These are phyloP conservation scores for Skeletonema menzelii DNA, from an alignment of 108 stramenopile genomes.

Conservation along the genomic window DNA sequence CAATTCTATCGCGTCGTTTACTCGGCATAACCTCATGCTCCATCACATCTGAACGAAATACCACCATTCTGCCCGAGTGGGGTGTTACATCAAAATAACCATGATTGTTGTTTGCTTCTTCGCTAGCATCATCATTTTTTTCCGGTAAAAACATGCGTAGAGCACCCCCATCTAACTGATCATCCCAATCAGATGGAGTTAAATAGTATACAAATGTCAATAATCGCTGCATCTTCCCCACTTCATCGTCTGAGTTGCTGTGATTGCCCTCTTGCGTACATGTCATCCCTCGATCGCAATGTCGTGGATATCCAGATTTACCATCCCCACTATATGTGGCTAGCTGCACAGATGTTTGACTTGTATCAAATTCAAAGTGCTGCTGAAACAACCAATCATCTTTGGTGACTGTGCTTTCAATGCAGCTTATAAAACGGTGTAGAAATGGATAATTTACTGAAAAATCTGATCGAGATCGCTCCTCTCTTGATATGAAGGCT, in stretches of 20 bases:
- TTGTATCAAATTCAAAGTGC: constrained; percentile 34
- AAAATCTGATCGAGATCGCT: constrained; percentile 30
- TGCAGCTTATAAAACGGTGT: constrained; percentile 30
- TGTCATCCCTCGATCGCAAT: constrained; percentile 57
- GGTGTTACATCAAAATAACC: constrained; percentile 43
- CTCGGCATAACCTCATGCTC: constrained; percentile 75
- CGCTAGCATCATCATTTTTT: background rate
- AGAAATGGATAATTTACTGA: constrained; percentile 37
- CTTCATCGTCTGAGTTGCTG: background rate
- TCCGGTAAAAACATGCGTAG: constrained; percentile 47
- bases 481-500: constrained; percentile 47
- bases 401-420: constrained; percentile 30
- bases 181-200: constrained; percentile 59
- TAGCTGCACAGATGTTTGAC: constrained; percentile 63
- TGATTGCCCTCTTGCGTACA: constrained; percentile 14
- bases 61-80: constrained; percentile 57
- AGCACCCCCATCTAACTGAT: constrained; percentile 55
- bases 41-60: constrained; percentile 69
- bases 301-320: constrained; percentile 54
- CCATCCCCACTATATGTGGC: constrained; percentile 68
- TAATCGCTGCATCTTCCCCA: constrained; percentile 35
- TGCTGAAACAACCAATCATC: background rate
- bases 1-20: constrained; percentile 50
- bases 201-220: constrained; percentile 75
- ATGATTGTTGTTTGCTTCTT: background rate